Evolutionary conservation across 2,329 filamentous ascomycete species (phyloP).

Genomic region (Curvularia spicifera): DNA sequence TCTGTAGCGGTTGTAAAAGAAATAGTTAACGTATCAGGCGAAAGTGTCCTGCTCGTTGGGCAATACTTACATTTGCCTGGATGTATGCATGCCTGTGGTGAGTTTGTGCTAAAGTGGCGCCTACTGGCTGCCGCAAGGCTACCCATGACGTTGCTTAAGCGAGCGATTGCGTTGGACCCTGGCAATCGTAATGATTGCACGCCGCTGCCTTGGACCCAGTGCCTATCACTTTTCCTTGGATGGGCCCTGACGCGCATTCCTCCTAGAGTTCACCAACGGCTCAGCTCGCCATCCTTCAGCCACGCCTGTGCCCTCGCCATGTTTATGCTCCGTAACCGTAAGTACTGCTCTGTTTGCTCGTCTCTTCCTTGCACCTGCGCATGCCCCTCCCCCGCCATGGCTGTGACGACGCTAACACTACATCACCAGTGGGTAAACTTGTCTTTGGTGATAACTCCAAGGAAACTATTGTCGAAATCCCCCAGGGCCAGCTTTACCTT

Average conservation of each 20-base stretch:
- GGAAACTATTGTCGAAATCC: slow-evolving; percentile 91
- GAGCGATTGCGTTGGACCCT: slow-evolving; percentile 23
- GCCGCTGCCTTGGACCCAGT: slow-evolving; percentile 20
- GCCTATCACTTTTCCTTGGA: slow-evolving; percentile 17
- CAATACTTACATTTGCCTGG: neutral
- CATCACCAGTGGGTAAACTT: slow-evolving; percentile 77
- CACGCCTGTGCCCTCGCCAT: slow-evolving; percentile 35
- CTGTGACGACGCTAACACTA: slow-evolving; percentile 31
- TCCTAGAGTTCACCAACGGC: slow-evolving; percentile 28
- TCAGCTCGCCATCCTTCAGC: slow-evolving; percentile 18
- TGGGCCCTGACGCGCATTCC: slow-evolving; percentile 24
- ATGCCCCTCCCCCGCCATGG: slow-evolving; percentile 42
- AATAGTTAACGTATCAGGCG: neutral
- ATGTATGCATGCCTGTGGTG: neutral
- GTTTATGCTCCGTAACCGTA: slow-evolving; percentile 52
- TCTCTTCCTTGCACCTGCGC: slow-evolving; percentile 8
- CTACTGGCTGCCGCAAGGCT: neutral
- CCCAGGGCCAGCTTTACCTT: slow-evolving; percentile 95
- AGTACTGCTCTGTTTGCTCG: slow-evolving; percentile 30
- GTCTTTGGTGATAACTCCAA: slow-evolving; percentile 89
- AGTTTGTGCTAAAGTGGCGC: neutral
- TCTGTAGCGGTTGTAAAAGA: neutral
- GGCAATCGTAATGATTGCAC: slow-evolving; percentile 25
- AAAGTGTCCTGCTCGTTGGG: neutral
- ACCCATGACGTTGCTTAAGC: slow-evolving; percentile 15